Conservation (phyloP, 129 eudicot species). For the Helianthus tuberosus region DNA sequence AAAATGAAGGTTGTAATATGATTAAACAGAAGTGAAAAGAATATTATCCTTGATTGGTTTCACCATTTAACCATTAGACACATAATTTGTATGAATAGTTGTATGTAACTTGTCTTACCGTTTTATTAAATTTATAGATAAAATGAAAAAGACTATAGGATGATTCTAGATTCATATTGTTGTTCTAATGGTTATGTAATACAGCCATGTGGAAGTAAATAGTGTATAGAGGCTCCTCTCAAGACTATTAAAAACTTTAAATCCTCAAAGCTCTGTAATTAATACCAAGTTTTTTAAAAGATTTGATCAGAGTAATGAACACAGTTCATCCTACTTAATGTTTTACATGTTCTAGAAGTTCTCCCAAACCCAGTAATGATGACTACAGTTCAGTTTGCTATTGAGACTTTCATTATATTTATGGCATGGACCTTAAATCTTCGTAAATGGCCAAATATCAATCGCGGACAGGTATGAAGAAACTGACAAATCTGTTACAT, state of each 20-base stretch:
- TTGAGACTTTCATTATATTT: slow-evolving; percentile 63
- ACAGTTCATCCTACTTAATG: slow-evolving; percentile 20
- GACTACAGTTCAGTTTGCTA: slow-evolving; percentile 77
- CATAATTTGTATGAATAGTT: not conserved
- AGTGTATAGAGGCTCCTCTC: not conserved
- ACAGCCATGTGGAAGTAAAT: not conserved
- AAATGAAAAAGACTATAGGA: not conserved
- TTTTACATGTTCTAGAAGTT: slow-evolving; percentile 76
- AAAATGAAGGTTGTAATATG: slow-evolving; percentile 3
- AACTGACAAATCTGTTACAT: not conserved
- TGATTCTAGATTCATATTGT: not conserved
- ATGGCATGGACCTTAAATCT: slow-evolving; percentile 76
- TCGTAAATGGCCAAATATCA: slow-evolving; percentile 85
- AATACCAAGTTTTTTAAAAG: not conserved
- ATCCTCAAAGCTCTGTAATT: not conserved
- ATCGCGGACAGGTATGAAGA: slow-evolving; percentile 66
- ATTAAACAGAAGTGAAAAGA: not conserved
- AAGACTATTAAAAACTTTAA: no score
- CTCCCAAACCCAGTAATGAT: slow-evolving; percentile 73
- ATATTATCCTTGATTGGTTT: slow-evolving; percentile 8
- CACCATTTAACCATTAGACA: not conserved
- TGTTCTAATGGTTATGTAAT: not conserved
- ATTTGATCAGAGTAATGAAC: slow-evolving; percentile 17
- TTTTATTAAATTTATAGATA: not conserved
- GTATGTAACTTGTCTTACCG: not conserved